A percentile compares a stretch with the other conserved stretches of the same genome.
Evolutionary conservation across 2,329 filamentous ascomycete genomes (phyloP).

Genomic region (Dactylellina parvicollis): DNA sequence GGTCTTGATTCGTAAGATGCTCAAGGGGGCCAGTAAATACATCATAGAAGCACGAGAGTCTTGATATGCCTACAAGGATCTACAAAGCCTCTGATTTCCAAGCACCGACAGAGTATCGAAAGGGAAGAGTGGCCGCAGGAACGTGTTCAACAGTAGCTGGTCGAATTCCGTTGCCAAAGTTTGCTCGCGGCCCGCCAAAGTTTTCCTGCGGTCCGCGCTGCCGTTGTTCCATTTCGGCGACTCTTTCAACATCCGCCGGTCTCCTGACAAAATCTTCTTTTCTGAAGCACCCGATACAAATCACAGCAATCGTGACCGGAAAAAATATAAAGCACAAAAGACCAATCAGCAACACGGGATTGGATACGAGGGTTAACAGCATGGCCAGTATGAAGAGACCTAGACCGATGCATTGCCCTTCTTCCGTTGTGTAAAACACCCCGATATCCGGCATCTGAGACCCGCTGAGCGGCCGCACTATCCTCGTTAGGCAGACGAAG

Average conservation of each 20-base stretch:
- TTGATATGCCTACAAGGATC: too few species aligned
- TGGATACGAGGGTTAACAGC: slow-evolving; percentile 10
- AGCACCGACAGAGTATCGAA: background rate
- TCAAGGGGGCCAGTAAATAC: background rate
- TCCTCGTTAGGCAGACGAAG: background rate
- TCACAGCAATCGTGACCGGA: background rate
- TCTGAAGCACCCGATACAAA: background rate
- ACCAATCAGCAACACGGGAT: slow-evolving; percentile 5
- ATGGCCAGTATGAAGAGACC: slow-evolving; percentile 22
- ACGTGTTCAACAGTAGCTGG: background rate
- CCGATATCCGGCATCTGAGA: background rate
- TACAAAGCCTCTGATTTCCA: background rate
- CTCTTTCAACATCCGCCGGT: background rate
- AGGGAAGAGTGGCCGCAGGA: background rate
- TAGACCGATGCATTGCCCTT: slow-evolving; percentile 20
- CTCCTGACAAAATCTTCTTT: background rate
- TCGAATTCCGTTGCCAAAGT: too few species aligned
- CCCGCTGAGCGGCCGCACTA: background rate
- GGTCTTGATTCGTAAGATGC: background rate
- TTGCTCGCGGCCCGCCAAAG: too few species aligned
- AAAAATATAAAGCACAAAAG: background rate
- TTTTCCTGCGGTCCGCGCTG: background rate
- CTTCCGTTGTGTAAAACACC: slow-evolving; percentile 14
- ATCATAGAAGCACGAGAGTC: background rate
- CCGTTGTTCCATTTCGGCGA: background rate